These are phyloP conservation scores for Thalassiosira sp. DNA, from an alignment of 352 stramenopile species.

Conservation along the genomic window DNA sequence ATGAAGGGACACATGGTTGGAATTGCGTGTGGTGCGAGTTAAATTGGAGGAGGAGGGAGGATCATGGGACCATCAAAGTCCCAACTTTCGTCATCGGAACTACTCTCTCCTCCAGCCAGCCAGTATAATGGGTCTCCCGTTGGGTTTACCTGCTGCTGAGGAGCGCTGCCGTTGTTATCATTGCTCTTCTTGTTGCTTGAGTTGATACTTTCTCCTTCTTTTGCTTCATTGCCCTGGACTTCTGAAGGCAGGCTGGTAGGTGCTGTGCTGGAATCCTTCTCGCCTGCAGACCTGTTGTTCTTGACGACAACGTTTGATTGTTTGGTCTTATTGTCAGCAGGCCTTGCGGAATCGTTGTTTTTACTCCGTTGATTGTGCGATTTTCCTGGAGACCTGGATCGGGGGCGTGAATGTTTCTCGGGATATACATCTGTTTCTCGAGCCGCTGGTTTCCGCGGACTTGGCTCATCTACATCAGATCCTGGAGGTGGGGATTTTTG, in stretches of 20 bases:
- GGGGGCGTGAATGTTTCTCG: background rate
- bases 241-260: conserved; percentile 6
- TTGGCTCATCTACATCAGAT: conserved; percentile 4
- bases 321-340: background rate
- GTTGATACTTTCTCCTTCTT: conserved; percentile 1
- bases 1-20: too few species aligned
- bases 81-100: conserved; percentile 53
- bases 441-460: background rate
- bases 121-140: conserved; percentile 31
- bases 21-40: too few species aligned
- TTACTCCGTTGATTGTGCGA: background rate
- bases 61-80: conserved; percentile 61
- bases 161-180: background rate
- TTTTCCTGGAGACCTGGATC: background rate
- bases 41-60: conserved; percentile 43
- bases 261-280: conserved; percentile 12
- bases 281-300: background rate
- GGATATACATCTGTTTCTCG: conserved; percentile 5
- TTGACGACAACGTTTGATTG: conserved; percentile 1
- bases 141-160: conserved; percentile 5
- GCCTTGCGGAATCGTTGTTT: conserved; percentile 6
- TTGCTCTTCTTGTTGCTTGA: conserved; percentile 3
- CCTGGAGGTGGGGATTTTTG: background rate
- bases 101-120: conserved; percentile 40
- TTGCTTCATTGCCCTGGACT: conserved; percentile 6